Evolutionary conservation across 306 rosid genomes (phyloP).

Genomic region (Begonia peltatifolia): DNA sequence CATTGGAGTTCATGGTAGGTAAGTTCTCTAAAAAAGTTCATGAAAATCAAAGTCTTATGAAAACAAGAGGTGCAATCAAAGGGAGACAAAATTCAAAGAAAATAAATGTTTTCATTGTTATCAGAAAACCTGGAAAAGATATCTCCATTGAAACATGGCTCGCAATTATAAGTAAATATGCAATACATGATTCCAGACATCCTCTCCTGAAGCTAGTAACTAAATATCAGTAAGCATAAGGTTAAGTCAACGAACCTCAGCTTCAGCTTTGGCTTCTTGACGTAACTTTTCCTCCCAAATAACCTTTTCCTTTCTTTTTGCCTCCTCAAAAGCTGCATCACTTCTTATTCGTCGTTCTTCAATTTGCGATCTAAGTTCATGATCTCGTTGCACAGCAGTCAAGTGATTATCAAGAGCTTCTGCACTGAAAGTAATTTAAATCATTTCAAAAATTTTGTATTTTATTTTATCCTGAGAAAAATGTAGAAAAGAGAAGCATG

Average conservation of each 20-base stretch:
- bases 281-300: constrained; percentile 61
- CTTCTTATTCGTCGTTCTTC: constrained; percentile 81
- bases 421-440: constrained; percentile 32
- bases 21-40: no score
- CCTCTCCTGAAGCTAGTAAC: background rate
- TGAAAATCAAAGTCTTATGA: no score
- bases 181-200: background rate
- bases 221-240: background rate
- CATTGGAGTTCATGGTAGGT: no score
- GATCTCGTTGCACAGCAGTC: constrained; percentile 70
- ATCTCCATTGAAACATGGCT: no score
- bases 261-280: constrained; percentile 78
- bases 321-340: constrained; percentile 86
- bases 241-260: constrained; percentile 35
- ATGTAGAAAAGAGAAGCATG: constrained; percentile 1
- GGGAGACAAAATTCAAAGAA: no score
- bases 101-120: no score
- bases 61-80: no score
- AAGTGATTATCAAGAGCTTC: constrained; percentile 85
- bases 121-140: no score
- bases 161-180: constrained; percentile 1
- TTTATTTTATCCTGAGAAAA: background rate
- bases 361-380: constrained; percentile 71
- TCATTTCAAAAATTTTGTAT: constrained; percentile 5
- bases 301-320: constrained; percentile 71